These are phyloP conservation scores for Mycena vulgaris DNA, from an alignment of 768 basidiomycete species.

Conservation along the genomic window DNA sequence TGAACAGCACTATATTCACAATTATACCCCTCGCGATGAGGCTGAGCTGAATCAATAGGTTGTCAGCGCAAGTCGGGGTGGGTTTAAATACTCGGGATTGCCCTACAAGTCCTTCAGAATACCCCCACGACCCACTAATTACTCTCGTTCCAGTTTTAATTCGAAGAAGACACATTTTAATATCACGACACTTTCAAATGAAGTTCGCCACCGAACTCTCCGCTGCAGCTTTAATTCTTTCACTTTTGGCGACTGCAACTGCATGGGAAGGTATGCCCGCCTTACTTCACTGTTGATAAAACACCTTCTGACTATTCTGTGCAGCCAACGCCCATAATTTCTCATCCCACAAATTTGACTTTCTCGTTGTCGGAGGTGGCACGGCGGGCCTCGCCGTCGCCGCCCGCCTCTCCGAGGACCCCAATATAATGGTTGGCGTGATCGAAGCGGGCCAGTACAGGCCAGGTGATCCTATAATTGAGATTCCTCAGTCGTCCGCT, in stretches of 20 bases:
- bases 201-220: background rate
- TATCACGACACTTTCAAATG: no score
- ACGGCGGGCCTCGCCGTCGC: background rate
- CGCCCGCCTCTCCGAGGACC: slow-evolving; percentile 3
- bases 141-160: no score
- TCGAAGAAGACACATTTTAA: no score
- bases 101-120: no score
- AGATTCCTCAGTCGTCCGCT: background rate
- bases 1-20: no score
- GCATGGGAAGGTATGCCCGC: background rate
- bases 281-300: background rate
- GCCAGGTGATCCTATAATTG: background rate
- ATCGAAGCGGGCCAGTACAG: slow-evolving; percentile 1
- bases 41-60: no score
- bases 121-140: no score
- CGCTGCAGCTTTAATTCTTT: background rate
- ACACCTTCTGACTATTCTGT: no score
- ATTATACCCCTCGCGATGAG: no score
- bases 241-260: background rate
- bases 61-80: no score
- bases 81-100: no score
- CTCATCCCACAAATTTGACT: background rate
- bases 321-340: background rate
- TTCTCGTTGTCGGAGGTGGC: background rate
- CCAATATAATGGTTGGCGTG: background rate